A percentile compares a stretch with the other conserved stretches of the same genome.
Evolutionary conservation across 2,329 filamentous ascomycete species (phyloP).

Genomic region (Arachnopeziza araneosa): DNA sequence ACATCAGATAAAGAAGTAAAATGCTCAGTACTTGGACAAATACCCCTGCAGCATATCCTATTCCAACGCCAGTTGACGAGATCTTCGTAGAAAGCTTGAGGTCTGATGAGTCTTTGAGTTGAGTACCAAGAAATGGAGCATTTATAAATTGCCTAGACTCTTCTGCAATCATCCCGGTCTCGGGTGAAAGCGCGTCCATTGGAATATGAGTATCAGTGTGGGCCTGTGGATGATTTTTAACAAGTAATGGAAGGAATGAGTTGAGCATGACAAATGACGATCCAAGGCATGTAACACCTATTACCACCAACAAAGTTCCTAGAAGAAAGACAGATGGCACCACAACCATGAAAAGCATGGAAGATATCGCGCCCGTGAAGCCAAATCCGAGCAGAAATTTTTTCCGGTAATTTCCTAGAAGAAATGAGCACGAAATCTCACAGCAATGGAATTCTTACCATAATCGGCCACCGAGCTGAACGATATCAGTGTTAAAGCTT

Average conservation of each 20-base stretch:
- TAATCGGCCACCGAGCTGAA: conserved; percentile 95
- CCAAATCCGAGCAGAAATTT: conserved; percentile 77
- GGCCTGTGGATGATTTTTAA: conserved; percentile 66
- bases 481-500: conserved; percentile 85
- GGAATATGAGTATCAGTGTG: conserved; percentile 4
- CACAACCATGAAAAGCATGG: conserved; percentile 82
- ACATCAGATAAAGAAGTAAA: conserved; percentile 57
- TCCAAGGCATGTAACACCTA: conserved; percentile 89
- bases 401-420: conserved; percentile 67
- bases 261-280: conserved; percentile 93
- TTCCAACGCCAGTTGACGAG: conserved; percentile 86
- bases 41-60: conserved; percentile 83
- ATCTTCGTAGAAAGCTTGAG: conserved; percentile 81
- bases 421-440: not conserved
- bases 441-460: conserved; percentile 39
- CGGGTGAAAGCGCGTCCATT: conserved; percentile 4
- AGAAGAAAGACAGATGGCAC: conserved; percentile 69
- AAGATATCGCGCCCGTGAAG: conserved; percentile 72
- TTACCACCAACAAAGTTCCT: conserved; percentile 74
- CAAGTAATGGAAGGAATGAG: conserved; percentile 85
- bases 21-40: conserved; percentile 79
- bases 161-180: conserved; percentile 6
- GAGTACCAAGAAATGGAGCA: not conserved
- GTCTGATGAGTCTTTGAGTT: conserved; percentile 48
- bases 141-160: not conserved